Base-by-base conservation (phyloP, 2,329 filamentous ascomycete genomes). In the Colletotrichum sidae region DNA sequence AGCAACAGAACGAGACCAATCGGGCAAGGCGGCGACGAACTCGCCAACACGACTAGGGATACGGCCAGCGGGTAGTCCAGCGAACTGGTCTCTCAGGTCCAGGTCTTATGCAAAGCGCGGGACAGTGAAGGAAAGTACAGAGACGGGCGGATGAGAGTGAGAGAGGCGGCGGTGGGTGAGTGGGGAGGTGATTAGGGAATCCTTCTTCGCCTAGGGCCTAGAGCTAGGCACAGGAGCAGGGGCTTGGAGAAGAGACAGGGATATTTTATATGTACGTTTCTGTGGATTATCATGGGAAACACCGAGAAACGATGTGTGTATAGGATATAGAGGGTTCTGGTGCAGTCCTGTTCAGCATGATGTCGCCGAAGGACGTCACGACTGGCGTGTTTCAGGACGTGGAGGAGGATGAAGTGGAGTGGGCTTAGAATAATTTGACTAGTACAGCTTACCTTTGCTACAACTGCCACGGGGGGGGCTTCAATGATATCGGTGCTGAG, bases 21-120 rank as follows among this genome's bases (percentile, higher is more conserved):
- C 25, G 64, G 64, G 64, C 49, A 58, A 64, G 41, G 64, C 60
- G 64, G 45, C 54, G 60, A 67, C 45, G 54, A 65, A 60, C 60
- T 67, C 64, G 60, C 64, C 60, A 65, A 39, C 53, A 45, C 53
- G 52, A 53, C 52, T 39, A 63, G 58, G 63, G 58, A 49, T 62
- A 25, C 4, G 53, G 35, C 41, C n/a, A 55, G 34, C 46, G 38
- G 58, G 53, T 63, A 56, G 52, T 38, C 46, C 46, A 62, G 51
- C 34, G 17, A 60, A 38, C 56, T 55, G 49, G 61, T 61, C 51
- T 65, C 45, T 53, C n/a, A 51, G 45, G 46, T 25, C 25, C 25
- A 25, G 25, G 25, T 25, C 25, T 25, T 25, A 4, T 25, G 25
- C 25, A 25, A 25, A 25, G 25, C 25, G 4, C 25, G 25, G 25